Base-by-base conservation (phyloP, 306 rosid genomes). In the Trifolium dubium region DNA sequence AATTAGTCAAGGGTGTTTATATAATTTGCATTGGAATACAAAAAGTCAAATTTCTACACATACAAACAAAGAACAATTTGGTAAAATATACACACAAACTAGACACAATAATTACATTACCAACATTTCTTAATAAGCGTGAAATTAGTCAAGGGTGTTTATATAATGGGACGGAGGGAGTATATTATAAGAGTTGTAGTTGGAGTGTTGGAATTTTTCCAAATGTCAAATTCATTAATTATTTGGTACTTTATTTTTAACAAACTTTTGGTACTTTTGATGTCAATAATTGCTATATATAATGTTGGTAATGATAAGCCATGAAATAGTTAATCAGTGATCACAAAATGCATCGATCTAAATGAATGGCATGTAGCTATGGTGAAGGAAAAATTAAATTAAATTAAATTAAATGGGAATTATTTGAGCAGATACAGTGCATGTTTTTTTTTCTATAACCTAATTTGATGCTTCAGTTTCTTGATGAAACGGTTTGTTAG, bases 361-460 rank as follows among this genome's bases (percentile, higher is more conserved):
- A 75, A 76, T 65, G 74, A 76, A 44, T 64, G 78, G 81, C 66
- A 53, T 18, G 60, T 29, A 74, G 71, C 66, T 66, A 29, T 67
- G 68, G 12, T 2, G 71, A 73, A 68, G 60, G 72, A 2, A 70
- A n/a, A n/a, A n/a, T n/a, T n/a, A n/a, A n/a, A n/a, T n/a, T n/a
- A n/a, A n/a, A 30, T 39, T 32, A 32, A 32, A 39, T 39, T 7
- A 10, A 13, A 10, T 10, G 4, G n/a, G 50, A 44, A 44, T 44
- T 13, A 44, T 35, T 69, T 41, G 81, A 71, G 35, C 64, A 84
- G 82, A 77, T 80, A 69, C 87, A 80, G 0, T 77, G 87, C 76
- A 83, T 74, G 37, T 28, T 44, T 23, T 28, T 44, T 79, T 58
- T 29, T 1, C 37, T 5, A 73, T n/a, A 44, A 64, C 75, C 76